phyloP scores from a whole-genome alignment of 768 basidiomycete genomes.

The Kwoniella bestiolae region DNA sequence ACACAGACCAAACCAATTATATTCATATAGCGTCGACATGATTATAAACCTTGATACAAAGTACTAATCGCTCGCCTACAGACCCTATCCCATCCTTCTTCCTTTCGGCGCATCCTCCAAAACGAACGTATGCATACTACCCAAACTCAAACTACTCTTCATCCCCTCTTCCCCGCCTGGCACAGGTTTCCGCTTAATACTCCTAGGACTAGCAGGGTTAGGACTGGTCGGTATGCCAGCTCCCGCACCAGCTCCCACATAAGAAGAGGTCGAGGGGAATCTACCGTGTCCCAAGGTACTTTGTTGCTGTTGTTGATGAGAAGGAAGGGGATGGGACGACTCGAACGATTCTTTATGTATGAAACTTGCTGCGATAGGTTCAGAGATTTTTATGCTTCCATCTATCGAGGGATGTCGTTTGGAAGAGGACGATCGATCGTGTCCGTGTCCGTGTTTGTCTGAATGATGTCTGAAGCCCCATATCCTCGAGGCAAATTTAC shows the following conservation, averaged over 20 bases:
- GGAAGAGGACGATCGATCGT: conserved; percentile 9
- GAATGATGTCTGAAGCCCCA: conserved; percentile 18
- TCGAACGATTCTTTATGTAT: conserved; percentile 12
- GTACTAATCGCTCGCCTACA: neutral
- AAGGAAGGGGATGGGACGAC: neutral
- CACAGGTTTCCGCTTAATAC: conserved; percentile 45
- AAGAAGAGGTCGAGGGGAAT: neutral
- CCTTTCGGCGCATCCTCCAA: conserved; percentile 41
- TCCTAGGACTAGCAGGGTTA: conserved; percentile 26
- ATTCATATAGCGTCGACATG: too few relatives aligned
- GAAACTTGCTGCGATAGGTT: conserved; percentile 19
- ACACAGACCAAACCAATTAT: too few relatives aligned
- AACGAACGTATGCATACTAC: conserved; percentile 48
- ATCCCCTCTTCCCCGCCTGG: conserved; percentile 30
- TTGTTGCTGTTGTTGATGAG: conserved; percentile 9
- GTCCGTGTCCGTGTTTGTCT: neutral
- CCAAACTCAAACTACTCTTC: conserved; percentile 33
- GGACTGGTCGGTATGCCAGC: conserved; percentile 6
- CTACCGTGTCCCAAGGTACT: conserved; percentile 13
- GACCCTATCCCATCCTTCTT: neutral
- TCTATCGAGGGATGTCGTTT: conserved; percentile 19
- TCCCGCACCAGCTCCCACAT: neutral
- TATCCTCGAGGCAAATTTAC: conserved; percentile 12
- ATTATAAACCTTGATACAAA: too few relatives aligned
- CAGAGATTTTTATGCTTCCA: conserved; percentile 19